Evolutionary conservation across 176 grass and related monocot species (phyloP), one percentile per base, ranked within the genome.

Genomic region (Ensete ventricosum): DNA sequence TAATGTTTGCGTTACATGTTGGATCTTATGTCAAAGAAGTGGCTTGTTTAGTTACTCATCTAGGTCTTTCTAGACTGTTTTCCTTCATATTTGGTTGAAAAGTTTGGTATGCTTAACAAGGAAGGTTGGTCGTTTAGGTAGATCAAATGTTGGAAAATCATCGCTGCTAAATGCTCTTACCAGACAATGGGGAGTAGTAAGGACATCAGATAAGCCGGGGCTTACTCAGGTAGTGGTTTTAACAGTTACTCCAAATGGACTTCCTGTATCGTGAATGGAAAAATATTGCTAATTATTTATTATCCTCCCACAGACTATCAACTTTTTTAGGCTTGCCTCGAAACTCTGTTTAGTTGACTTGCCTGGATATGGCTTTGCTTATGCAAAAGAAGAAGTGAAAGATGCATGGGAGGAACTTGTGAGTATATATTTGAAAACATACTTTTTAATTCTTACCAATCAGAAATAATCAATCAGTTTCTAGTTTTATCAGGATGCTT

Each of bases 361-460:
- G 54, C 90, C 94, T 76, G 94, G 94, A 77, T 98, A 98, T 87
- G 94, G 94, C 63, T 98, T 93, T 93, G 90, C 94, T 87, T 93
- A 91, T 91, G 94, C 94, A 77, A 98, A 98, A 78, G 94, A 98
- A 26, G 94, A 98, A 82, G 90, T 98, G 73, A 93, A 91, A 81
- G 94, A 98, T 34, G 74, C 90, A 23, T 98, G 94, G 94, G 88
- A 98, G 82, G 90, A 98, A 53, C 90, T 98, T 91, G 94, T 93
- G 80, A 91, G 94, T 83, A 72, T 70, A 11, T 55, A 79, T 50
- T 77, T 73, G 71, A 69, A 29, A 74, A 80, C 12, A 14, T 62
- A 55, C 74, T 8, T 67, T 23, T n/a, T 60, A 51, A 23, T 73
- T 64, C 50, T 53, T 63, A n/a, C 76, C 13, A 50, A 69, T 73